phyloP scores from a whole-genome alignment of 805 yeast species.

The Teunomyces lycoperdinae region DNA sequence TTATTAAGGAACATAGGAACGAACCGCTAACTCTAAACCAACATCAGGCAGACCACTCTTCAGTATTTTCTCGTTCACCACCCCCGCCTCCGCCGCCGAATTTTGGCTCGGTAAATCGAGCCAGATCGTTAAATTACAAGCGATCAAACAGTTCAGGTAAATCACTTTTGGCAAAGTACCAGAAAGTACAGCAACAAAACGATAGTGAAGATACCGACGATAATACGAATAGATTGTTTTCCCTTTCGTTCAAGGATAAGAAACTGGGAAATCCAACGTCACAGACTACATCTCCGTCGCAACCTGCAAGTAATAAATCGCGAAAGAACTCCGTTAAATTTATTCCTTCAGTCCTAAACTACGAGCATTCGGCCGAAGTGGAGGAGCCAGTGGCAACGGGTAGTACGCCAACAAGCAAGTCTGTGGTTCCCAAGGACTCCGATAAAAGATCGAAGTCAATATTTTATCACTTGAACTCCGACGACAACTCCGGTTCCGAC shows the following conservation, averaged over 20 bases:
- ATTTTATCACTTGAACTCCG: conserved; percentile 30
- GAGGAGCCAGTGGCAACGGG: conserved; percentile 3
- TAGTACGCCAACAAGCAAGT: background rate
- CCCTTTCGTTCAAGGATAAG: conserved; percentile 13
- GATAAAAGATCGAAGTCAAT: conserved; percentile 17
- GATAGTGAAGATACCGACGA: conserved; percentile 14
- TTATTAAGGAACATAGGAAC: conserved; percentile 18
- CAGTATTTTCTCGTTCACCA: conserved; percentile 1
- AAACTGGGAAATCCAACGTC: background rate
- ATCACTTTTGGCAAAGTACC: conserved; percentile 17
- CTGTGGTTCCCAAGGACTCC: background rate
- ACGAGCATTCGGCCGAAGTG: conserved; percentile 8
- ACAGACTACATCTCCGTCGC: background rate
- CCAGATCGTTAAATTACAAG: conserved; percentile 24
- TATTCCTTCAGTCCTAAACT: conserved; percentile 22
- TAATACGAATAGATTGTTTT: conserved; percentile 12
- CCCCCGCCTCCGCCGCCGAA: conserved; percentile 7
- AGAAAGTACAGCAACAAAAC: conserved; percentile 13
- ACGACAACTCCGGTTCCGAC: conserved; percentile 10
- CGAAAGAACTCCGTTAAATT: conserved; percentile 31
- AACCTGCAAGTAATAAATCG: conserved; percentile 8
- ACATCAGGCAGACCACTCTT: background rate
- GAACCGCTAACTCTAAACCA: conserved; percentile 9
- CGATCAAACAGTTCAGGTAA: conserved; percentile 10
- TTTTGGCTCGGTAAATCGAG: conserved; percentile 16